Percentiles rank a stretch among this genome's conserved stretches.
These are phyloP conservation scores for Penicillium paxilli DNA, from an alignment of 495 filamentous ascomycete genomes.

Conservation along the genomic window DNA sequence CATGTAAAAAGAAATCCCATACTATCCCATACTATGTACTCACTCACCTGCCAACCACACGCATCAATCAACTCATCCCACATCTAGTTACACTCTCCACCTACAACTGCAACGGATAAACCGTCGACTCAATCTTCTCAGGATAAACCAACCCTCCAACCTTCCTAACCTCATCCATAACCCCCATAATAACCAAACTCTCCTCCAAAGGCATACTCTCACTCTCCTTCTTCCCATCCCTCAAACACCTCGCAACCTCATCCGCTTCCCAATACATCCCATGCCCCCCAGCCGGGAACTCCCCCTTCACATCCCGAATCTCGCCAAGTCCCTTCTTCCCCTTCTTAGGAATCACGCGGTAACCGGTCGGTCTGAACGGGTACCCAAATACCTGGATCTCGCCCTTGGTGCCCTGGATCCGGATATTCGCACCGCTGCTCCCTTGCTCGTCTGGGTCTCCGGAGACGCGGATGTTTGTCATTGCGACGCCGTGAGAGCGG, in stretches of 20 bases:
- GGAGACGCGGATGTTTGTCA: slow-evolving; percentile 68
- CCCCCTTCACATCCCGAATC: slow-evolving; percentile 60
- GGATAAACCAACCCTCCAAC: slow-evolving; percentile 80
- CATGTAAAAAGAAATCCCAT: neutral
- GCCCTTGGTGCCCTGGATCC: slow-evolving; percentile 82
- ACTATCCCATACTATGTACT: too few species aligned
- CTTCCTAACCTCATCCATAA: slow-evolving; percentile 85
- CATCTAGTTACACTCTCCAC: too few species aligned
- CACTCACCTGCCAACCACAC: too few species aligned
- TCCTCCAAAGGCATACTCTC: slow-evolving; percentile 72
- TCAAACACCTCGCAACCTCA: slow-evolving; percentile 78
- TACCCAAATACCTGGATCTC: slow-evolving; percentile 82
- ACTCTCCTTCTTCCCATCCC: slow-evolving; percentile 82
- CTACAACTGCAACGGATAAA: slow-evolving; percentile 57
- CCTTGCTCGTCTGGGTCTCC: slow-evolving; percentile 65
- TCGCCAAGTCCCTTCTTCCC: slow-evolving; percentile 35
- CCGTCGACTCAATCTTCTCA: slow-evolving; percentile 74
- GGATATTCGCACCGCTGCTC: slow-evolving; percentile 64
- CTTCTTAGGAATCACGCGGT: slow-evolving; percentile 55
- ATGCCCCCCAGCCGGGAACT: slow-evolving; percentile 67
- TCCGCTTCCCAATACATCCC: slow-evolving; percentile 98
- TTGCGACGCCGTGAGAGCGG: slow-evolving; percentile 70
- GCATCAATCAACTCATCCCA: neutral
- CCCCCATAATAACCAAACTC: slow-evolving; percentile 89
- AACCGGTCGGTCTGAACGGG: slow-evolving; percentile 67